phyloP scores from a whole-genome alignment of 805 yeast species.

The Ogataea nonfermentans region DNA sequence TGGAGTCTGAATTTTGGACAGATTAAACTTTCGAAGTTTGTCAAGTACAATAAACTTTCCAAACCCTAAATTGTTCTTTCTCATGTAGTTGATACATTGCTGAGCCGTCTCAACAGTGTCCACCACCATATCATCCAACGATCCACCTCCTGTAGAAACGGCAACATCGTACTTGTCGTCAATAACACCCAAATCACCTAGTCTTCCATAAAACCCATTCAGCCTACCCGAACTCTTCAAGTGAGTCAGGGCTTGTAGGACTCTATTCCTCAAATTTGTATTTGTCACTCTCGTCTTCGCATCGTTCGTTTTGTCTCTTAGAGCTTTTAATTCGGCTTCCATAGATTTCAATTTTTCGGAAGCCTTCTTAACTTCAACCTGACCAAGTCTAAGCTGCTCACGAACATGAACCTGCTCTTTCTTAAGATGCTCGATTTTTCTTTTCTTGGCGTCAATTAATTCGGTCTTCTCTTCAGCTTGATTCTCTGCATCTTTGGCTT shows the following conservation, averaged over 20 bases:
- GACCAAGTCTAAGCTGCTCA: slow-evolving; percentile 59
- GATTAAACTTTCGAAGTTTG: slow-evolving; percentile 63
- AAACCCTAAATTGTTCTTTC: slow-evolving; percentile 81
- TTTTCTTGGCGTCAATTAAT: slow-evolving; percentile 45
- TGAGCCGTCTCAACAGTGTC: slow-evolving; percentile 66
- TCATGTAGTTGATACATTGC: slow-evolving; percentile 69
- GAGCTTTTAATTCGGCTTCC: slow-evolving; percentile 49
- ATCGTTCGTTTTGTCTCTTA: slow-evolving; percentile 64
- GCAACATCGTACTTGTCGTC: slow-evolving; percentile 90
- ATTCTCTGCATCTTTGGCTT: slow-evolving; percentile 43
- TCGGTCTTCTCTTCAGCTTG: slow-evolving; percentile 38
- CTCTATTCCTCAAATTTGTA: slow-evolving; percentile 68
- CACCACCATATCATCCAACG: slow-evolving; percentile 89
- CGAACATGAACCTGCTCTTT: slow-evolving; percentile 47
- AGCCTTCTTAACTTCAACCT: slow-evolving; percentile 52
- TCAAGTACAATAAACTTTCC: slow-evolving; percentile 83
- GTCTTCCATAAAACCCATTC: slow-evolving; percentile 80
- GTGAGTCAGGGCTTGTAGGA: slow-evolving; percentile 63
- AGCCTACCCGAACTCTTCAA: slow-evolving; percentile 80
- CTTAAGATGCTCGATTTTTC: slow-evolving; percentile 43
- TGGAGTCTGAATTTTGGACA: slow-evolving; percentile 65
- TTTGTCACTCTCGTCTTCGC: slow-evolving; percentile 58
- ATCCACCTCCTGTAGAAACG: slow-evolving; percentile 90
- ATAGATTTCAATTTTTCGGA: slow-evolving; percentile 47
- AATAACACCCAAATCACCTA: slow-evolving; percentile 91